Percentiles rank a stretch among this genome's conserved stretches.
Evolutionary conservation across 1,284 basidiomycete species (phyloP).

Genomic region (Stygiomarasmius scandens): DNA sequence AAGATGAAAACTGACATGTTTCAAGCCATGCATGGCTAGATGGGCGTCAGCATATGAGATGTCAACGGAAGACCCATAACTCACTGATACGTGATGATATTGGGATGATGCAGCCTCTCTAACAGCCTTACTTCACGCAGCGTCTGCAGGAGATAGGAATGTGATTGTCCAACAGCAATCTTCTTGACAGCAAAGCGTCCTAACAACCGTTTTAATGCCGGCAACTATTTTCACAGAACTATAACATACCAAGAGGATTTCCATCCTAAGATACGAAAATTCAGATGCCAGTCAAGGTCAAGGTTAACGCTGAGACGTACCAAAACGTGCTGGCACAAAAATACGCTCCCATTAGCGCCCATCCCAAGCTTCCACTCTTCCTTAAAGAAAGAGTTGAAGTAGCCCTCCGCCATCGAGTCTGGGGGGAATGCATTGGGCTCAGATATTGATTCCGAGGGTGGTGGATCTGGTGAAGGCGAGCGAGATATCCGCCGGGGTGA

Average conservation of each 20-base stretch:
- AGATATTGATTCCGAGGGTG: too few relatives aligned
- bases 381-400: slow-evolving; percentile 86
- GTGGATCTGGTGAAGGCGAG: too few relatives aligned
- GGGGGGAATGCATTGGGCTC: slow-evolving; percentile 57
- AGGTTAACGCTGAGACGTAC: too few relatives aligned
- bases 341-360: slow-evolving; percentile 91
- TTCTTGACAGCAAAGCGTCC: slow-evolving; percentile 93
- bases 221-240: too few relatives aligned
- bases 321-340: slow-evolving; percentile 70
- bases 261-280: too few relatives aligned
- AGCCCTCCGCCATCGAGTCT: slow-evolving; percentile 78
- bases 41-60: too few relatives aligned
- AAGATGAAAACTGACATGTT: slow-evolving; percentile 78
- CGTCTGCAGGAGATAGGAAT: slow-evolving; percentile 80
- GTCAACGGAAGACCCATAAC: slow-evolving; percentile 15
- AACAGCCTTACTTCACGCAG: slow-evolving; percentile 84
- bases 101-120: slow-evolving; percentile 85
- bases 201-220: too few relatives aligned
- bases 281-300: too few relatives aligned
- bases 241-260: slow-evolving; percentile 69
- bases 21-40: slow-evolving; percentile 90
- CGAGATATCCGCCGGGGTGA: too few relatives aligned
- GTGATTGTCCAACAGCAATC: slow-evolving; percentile 89
- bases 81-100: slow-evolving; percentile 90
- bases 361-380: slow-evolving; percentile 87